These are phyloP conservation scores for Achaetomiella virescens DNA, from an alignment of 495 filamentous ascomycete genomes.

Conservation along the genomic window DNA sequence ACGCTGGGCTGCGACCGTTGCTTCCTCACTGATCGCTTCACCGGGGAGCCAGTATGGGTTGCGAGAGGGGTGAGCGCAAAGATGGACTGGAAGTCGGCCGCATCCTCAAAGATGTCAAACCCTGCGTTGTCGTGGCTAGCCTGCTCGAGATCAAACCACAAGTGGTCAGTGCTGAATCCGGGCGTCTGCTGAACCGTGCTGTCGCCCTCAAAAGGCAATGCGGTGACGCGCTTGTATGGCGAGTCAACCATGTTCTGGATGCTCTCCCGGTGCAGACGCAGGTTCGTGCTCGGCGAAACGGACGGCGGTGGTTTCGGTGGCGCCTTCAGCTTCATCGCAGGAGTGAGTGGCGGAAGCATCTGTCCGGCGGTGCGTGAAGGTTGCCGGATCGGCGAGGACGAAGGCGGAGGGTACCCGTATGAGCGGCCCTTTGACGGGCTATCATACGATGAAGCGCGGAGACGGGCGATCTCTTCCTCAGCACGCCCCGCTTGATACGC, in stretches of 20 bases:
- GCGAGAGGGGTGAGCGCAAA: constrained; percentile 34
- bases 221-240: constrained; percentile 65
- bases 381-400: constrained; percentile 57
- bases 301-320: constrained; percentile 78
- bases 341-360: constrained; percentile 77
- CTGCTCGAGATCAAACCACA: constrained; percentile 39
- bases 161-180: constrained; percentile 56
- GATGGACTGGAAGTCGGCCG: constrained; percentile 37
- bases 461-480: constrained; percentile 92
- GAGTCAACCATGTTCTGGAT: constrained; percentile 86
- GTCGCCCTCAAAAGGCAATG: constrained; percentile 45
- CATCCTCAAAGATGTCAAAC: constrained; percentile 72
- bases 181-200: constrained; percentile 69
- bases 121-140: constrained; percentile 45
- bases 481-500: constrained; percentile 79
- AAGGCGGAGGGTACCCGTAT: constrained; percentile 42
- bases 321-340: constrained; percentile 76
- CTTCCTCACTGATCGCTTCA: constrained; percentile 65
- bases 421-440: constrained; percentile 68
- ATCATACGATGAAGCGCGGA: constrained; percentile 87
- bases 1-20: constrained; percentile 52
- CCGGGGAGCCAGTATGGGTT: constrained; percentile 58
- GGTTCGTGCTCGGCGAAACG: constrained; percentile 87
- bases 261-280: constrained; percentile 83
- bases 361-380: constrained; percentile 40